Conservation (phyloP, 345 rosid species). For the Populus nigra region DNA sequence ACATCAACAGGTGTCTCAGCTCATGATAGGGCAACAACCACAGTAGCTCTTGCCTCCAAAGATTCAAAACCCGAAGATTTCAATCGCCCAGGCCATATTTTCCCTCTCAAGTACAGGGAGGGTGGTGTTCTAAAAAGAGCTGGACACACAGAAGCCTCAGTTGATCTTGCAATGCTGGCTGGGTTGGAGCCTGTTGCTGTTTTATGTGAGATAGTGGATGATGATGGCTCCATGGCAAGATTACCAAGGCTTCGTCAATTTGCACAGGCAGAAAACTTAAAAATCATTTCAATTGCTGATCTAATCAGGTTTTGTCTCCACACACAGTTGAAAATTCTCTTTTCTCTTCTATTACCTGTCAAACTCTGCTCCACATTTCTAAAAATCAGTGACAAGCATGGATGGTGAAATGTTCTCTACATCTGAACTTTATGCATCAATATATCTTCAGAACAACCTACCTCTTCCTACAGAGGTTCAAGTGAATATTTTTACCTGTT, state of each 20-base stretch:
- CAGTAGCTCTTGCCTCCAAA: slow-evolving; percentile 25
- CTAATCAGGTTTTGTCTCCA: slow-evolving; percentile 24
- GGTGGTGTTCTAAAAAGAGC: slow-evolving; percentile 37
- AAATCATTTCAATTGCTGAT: slow-evolving; percentile 30
- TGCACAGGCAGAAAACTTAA: slow-evolving; percentile 26
- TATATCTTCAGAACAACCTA: background rate
- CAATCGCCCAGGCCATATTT: slow-evolving; percentile 36
- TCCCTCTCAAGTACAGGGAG: slow-evolving; percentile 33
- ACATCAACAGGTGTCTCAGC: slow-evolving; percentile 36
- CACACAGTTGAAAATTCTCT: background rate
- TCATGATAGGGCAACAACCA: slow-evolving; percentile 28
- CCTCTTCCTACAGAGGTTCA: background rate
- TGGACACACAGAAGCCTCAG: slow-evolving; percentile 38
- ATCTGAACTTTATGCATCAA: background rate
- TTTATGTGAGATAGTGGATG: slow-evolving; percentile 36
- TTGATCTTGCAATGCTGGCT: slow-evolving; percentile 29
- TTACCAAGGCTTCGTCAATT: slow-evolving; percentile 32
- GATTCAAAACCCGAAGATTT: slow-evolving; percentile 31
- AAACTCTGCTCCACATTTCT: background rate
- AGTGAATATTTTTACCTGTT: background rate
- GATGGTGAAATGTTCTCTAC: background rate
- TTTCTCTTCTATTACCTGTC: background rate
- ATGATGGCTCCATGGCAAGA: slow-evolving; percentile 38
- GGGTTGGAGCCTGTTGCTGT: slow-evolving; percentile 33
- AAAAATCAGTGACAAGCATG: background rate